These are phyloP conservation scores for Pseudogymnoascus sp. DNA, from an alignment of 2,329 filamentous ascomycete genomes.

Conservation along the genomic window DNA sequence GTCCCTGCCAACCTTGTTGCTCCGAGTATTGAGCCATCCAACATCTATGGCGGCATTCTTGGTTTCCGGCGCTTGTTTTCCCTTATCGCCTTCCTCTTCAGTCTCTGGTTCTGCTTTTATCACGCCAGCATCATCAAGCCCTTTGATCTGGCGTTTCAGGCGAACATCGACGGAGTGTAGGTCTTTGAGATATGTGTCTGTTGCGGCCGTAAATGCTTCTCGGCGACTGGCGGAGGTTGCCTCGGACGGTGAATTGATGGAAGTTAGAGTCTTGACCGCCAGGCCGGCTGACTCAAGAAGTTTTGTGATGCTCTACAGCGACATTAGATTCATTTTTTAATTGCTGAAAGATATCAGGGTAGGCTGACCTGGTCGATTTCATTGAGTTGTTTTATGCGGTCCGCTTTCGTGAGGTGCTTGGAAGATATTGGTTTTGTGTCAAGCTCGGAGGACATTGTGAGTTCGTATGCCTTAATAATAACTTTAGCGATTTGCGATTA, in stretches of 20 bases:
- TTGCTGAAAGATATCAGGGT: neutral
- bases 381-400: constrained; percentile 74
- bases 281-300: constrained; percentile 53
- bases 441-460: neutral
- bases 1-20: constrained; percentile 70
- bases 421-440: neutral
- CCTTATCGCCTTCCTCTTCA: constrained; percentile 23
- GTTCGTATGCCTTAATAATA: neutral
- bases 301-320: constrained; percentile 29
- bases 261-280: constrained; percentile 57
- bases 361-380: constrained; percentile 61
- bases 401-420: constrained; percentile 56
- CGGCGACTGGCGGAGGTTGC: constrained; percentile 17
- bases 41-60: constrained; percentile 61
- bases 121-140: constrained; percentile 74
- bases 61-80: constrained; percentile 32
- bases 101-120: constrained; percentile 34
- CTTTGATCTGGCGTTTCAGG: constrained; percentile 68
- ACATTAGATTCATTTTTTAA: neutral
- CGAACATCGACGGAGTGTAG: constrained; percentile 69
- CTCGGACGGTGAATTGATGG: constrained; percentile 28
- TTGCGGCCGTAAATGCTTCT: constrained; percentile 49
- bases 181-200: constrained; percentile 62
- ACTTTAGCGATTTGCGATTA: neutral
- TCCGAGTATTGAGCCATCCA: constrained; percentile 82